Evolutionary conservation across 805 yeast species (phyloP).

Genomic region (Vanderwaltozyma tropicalis): DNA sequence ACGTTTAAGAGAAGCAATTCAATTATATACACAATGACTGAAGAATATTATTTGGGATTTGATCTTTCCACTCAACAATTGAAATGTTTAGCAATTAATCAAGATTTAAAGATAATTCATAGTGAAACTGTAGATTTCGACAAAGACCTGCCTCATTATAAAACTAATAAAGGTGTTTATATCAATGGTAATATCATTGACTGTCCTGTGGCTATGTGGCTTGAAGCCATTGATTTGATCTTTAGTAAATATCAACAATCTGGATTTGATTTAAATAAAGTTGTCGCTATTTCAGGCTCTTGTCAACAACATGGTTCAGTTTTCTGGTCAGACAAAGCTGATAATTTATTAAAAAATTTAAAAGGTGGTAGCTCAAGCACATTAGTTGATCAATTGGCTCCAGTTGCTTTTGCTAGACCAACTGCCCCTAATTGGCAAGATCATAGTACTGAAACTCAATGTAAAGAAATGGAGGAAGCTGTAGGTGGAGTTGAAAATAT

Average conservation of each 20-base stretch:
- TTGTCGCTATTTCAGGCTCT: conserved; percentile 68
- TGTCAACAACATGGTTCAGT: conserved; percentile 93
- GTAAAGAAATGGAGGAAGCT: conserved; percentile 46
- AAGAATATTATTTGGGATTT: conserved; percentile 47
- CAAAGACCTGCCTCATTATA: conserved; percentile 46
- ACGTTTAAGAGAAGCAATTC: too few species aligned
- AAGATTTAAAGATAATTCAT: conserved; percentile 39
- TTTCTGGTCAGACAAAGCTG: conserved; percentile 53
- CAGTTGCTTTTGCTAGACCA: conserved; percentile 47
- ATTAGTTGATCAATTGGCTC: conserved; percentile 39
- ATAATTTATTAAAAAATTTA: conserved; percentile 32
- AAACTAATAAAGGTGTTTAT: conserved; percentile 65
- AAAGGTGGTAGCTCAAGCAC: conserved; percentile 10
- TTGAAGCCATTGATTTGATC: conserved; percentile 66
- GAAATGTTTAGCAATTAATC: conserved; percentile 59
- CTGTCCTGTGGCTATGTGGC: conserved; percentile 86
- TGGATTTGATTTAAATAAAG: conserved; percentile 46
- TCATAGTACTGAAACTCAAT: conserved; percentile 70
- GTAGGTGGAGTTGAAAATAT: conserved; percentile 50
- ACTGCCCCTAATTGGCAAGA: conserved; percentile 93
- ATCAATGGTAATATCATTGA: conserved; percentile 45
- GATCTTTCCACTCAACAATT: conserved; percentile 87
- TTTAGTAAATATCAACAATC: conserved; percentile 41
- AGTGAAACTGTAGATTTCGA: conserved; percentile 68
- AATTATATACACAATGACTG: not conserved